phyloP scores from a whole-genome alignment of 169 alveolate genomes.

The Babesia microti region DNA sequence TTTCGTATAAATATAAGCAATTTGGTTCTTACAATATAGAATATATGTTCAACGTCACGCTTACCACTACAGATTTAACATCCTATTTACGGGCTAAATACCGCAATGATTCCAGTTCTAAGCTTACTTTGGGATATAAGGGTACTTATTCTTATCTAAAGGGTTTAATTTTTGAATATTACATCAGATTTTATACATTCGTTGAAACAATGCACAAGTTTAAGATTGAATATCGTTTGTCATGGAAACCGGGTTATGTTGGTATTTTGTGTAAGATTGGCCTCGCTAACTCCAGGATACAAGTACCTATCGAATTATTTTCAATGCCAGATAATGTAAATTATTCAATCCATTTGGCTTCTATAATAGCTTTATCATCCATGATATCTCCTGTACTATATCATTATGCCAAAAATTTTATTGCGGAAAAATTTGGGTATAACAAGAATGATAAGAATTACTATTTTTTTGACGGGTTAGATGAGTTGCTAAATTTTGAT shows the following conservation, averaged over 20 bases:
- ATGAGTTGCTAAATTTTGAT: no score
- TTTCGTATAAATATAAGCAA: no score
- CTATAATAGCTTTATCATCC: no score
- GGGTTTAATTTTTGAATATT: slow-evolving; percentile 32
- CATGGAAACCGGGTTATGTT: slow-evolving; percentile 11
- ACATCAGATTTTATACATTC: slow-evolving; percentile 11
- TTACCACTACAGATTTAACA: no score
- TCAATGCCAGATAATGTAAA: slow-evolving; percentile 12
- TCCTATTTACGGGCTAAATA: no score
- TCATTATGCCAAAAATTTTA: no score
- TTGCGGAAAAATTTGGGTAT: slow-evolving; percentile 2
- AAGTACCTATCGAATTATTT: slow-evolving; percentile 24
- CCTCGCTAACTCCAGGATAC: slow-evolving; percentile 23
- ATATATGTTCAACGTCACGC: no score
- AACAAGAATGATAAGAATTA: slow-evolving; percentile 9
- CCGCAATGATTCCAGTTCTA: no score
- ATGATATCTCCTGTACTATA: no score
- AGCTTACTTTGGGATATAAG: no score
- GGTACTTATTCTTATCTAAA: slow-evolving; percentile 21
- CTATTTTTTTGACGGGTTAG: no score
- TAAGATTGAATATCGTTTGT: slow-evolving; percentile 39
- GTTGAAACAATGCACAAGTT: slow-evolving; percentile 15
- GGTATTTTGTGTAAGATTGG: slow-evolving; percentile 15
- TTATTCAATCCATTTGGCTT: slow-evolving; percentile 5
- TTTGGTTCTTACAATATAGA: no score